Evolutionary conservation across 768 basidiomycete species (phyloP).

Genomic region (Astraeus odoratus): DNA sequence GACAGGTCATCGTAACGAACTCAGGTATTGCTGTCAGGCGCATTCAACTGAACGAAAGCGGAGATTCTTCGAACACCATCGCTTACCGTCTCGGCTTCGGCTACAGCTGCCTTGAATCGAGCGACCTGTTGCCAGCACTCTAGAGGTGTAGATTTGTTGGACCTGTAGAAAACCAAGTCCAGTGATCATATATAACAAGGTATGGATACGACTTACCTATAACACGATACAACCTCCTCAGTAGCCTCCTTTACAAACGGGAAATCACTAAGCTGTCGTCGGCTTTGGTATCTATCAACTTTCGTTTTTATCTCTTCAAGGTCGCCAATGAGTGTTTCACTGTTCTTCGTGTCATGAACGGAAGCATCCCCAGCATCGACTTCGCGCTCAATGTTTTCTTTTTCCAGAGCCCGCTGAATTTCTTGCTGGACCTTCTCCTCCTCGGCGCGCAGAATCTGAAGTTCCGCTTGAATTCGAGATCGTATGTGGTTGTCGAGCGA

Average conservation of each 20-base stretch:
- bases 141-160: constrained; percentile 46
- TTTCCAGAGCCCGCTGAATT: constrained; percentile 75
- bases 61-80: not conserved
- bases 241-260: constrained; percentile 50
- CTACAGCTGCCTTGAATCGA: constrained; percentile 63
- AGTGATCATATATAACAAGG: not conserved
- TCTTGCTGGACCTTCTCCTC: constrained; percentile 64
- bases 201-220: constrained; percentile 44
- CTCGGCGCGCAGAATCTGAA: constrained; percentile 56
- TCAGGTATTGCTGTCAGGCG: constrained; percentile 50
- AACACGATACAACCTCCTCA: constrained; percentile 65
- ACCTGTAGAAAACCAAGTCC: constrained; percentile 19
- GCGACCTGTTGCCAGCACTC: constrained; percentile 72
- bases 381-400: constrained; percentile 82
- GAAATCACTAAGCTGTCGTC: constrained; percentile 46
- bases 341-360: constrained; percentile 45
- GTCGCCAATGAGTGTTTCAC: constrained; percentile 61
- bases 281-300: constrained; percentile 61
- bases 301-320: constrained; percentile 67
- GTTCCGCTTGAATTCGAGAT: constrained; percentile 61
- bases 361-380: constrained; percentile 37
- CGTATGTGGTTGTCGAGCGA: constrained; percentile 70
- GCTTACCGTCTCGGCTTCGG: constrained; percentile 60
- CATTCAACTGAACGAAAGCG: constrained; percentile 5
- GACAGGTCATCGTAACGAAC: constrained; percentile 38